Evolutionary conservation across 228 moss, liverwort and hornwort species (phyloP).

Genomic region (Sphagnum fallax): DNA sequence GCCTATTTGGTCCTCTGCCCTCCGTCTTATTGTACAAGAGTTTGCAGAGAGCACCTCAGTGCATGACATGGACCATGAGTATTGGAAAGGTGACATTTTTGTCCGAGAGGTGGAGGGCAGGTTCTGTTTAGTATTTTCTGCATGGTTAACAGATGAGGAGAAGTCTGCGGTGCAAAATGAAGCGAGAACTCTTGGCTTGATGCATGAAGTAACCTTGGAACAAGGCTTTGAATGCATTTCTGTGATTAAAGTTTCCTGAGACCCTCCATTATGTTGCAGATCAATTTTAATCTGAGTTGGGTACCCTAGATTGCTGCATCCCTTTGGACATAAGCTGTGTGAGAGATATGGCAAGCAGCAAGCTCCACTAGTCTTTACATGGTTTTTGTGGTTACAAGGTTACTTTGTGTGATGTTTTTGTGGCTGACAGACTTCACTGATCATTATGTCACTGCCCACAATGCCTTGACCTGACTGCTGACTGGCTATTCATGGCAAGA

Average conservation of each 20-base stretch:
- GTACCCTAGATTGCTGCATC: too few species aligned
- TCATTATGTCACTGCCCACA: too few species aligned
- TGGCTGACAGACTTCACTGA: too few species aligned
- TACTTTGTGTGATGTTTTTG: too few species aligned
- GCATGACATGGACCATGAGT: constrained; percentile 4
- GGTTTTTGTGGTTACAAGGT: too few species aligned
- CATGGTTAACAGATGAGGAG: constrained; percentile 63
- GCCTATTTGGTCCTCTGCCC: constrained; percentile 66
- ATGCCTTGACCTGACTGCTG: too few species aligned
- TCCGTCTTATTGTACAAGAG: constrained; percentile 47
- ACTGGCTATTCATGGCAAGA: too few species aligned
- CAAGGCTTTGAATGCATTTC: constrained; percentile 40
- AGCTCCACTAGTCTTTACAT: too few species aligned
- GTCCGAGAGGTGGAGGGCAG: constrained; percentile 25
- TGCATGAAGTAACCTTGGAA: constrained; percentile 23
- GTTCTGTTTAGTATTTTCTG: constrained; percentile 45
- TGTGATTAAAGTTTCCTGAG: constrained; percentile 17
- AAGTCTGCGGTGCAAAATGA: constrained; percentile 29
- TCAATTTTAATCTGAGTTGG: too few species aligned
- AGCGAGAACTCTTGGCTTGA: constrained; percentile 56
- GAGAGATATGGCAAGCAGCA: too few species aligned
- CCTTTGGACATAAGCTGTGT: too few species aligned
- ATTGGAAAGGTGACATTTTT: constrained; percentile 50
- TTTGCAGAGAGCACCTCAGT: constrained; percentile 37
- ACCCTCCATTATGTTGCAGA: too few species aligned